phyloP scores from a whole-genome alignment of 495 filamentous ascomycete species.

The Penicillium cinerascens region DNA sequence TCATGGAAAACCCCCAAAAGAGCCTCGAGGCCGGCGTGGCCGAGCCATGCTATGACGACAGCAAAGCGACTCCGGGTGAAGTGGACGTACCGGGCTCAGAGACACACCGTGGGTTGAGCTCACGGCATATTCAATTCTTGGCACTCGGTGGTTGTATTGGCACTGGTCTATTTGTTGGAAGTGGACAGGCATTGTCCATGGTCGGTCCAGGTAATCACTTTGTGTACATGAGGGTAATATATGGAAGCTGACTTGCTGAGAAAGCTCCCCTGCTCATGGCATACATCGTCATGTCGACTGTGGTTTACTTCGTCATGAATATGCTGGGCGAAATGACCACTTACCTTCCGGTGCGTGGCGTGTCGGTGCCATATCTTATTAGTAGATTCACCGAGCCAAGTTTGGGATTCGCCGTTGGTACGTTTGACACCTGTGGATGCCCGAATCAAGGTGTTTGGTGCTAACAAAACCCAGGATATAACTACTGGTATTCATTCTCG shows the following conservation, averaged over 20 bases:
- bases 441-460: background rate
- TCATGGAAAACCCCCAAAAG: slow-evolving; percentile 20
- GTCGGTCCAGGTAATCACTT: slow-evolving; percentile 55
- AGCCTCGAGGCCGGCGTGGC: slow-evolving; percentile 16
- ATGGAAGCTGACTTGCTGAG: slow-evolving; percentile 28
- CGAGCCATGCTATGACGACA: slow-evolving; percentile 19
- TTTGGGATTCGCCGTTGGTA: slow-evolving; percentile 68
- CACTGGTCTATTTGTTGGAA: slow-evolving; percentile 72
- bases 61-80: slow-evolving; percentile 17
- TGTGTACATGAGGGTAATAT: background rate
- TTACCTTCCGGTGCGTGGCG: slow-evolving; percentile 68
- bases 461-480: slow-evolving; percentile 39
- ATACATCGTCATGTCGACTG: slow-evolving; percentile 52
- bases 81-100: slow-evolving; percentile 9
- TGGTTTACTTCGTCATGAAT: slow-evolving; percentile 53
- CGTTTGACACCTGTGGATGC: background rate
- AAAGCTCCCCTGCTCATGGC: slow-evolving; percentile 68
- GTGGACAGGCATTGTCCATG: slow-evolving; percentile 57
- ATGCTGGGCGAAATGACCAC: slow-evolving; percentile 68
- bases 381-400: slow-evolving; percentile 65
- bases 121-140: slow-evolving; percentile 64
- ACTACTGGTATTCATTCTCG: slow-evolving; percentile 52
- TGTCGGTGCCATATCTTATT: slow-evolving; percentile 68
- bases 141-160: slow-evolving; percentile 72
- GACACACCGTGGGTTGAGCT: slow-evolving; percentile 29